Evolutionary conservation across 352 stramenopile genomes (phyloP), one percentile per base, ranked within the genome.

Genomic region (Globisporangium cystogenes): DNA sequence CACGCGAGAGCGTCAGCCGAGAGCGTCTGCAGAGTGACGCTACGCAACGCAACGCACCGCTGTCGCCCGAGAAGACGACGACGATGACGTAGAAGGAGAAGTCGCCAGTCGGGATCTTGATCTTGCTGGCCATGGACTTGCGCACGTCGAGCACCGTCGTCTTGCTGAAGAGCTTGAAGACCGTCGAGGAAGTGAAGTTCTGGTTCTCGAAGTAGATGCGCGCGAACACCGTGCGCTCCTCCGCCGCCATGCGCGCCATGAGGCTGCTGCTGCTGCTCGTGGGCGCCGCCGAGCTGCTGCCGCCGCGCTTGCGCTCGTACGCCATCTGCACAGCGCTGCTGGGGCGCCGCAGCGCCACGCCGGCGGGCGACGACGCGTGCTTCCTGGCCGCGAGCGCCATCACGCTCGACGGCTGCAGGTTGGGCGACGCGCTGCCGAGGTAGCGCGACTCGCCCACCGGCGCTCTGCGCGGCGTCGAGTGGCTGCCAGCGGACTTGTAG

Each of bases 181-280:
- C 78, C 2, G 80, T 90, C 8, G 80, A 91, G 26, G 80, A 91
- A 53, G 79, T 90, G 48, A 91, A 90, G 59, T 54, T 87, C 43
- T 84, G 71, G 62, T 83, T 90, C 45, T 93, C 76, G 55, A 90
- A 93, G 63, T 87, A 93, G 61, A 93, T 93, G 40, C 83, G 69
- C 29, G 78, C 83, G 58, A 88, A 93, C 16, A 75, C 83, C 33
- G 74, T 77, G 46, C 75, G 73, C 23, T 86, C 75, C 5, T 87
- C 70, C 7, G 66, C 60, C 21, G 59, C 50, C 45, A 59, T 50
- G 0, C 52, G 55, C 27, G 45, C 40, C 33, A 49, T 43, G 39
- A 43, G 39, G 16, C 6, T 23, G n/a, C 39, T 43, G n/a, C 39
- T 43, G 18, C 39, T 43, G 23, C 24, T 39, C 29, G 16, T 23